Evolutionary conservation across 805 yeast species (phyloP), one percentile per base, ranked within the genome.

Genomic region (Yarrowia sp.): DNA sequence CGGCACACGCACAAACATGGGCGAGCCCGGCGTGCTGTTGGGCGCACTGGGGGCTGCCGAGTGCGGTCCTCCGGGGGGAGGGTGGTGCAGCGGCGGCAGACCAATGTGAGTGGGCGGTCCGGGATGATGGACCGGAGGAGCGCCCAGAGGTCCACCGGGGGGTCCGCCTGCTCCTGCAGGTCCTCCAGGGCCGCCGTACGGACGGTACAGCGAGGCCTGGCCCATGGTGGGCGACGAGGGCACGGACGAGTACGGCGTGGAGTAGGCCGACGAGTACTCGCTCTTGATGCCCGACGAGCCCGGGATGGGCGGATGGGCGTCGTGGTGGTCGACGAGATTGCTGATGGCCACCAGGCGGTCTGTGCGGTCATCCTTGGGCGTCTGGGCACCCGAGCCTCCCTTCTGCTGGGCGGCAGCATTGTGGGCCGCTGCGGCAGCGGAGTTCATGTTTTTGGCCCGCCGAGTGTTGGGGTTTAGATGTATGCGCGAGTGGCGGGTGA

Each of bases 401-500:
- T 53, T 53, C 41, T 59, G 50, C 26, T 50, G 50, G 11, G 67
- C 26, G 8, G 70, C 61, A 35, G 73, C 56, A 32, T 53, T 52
- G 26, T 71, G 70, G 38, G 70, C 69, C 16, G 71, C 67, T n/a
- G 73, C 67, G 42, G 69, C 59, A 12, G 69, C 66, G 15, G 32
- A 15, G 70, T 48, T 68, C 69, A 43, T 65, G 61, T 70, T 50
- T 67, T 70, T 36, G 41, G 68, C 61, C 43, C 81, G 71, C 41
- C 82, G 73, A 35, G 78, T 74, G 74, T 76, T 75, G 26, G 80
- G 78, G 71, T 80, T 81, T 10, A 81, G 73, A 79, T 92, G 97
- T 67, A 90, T 92, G 71, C 97, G 81, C 63, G 89, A 82, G 79
- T 92, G 97, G 72, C 97, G 82, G 14, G 97, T 92, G 69, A 92